These are phyloP conservation scores for Spinellus fusiger DNA, from an alignment of 192 early-diverging fungal genomes.

Conservation along the genomic window DNA sequence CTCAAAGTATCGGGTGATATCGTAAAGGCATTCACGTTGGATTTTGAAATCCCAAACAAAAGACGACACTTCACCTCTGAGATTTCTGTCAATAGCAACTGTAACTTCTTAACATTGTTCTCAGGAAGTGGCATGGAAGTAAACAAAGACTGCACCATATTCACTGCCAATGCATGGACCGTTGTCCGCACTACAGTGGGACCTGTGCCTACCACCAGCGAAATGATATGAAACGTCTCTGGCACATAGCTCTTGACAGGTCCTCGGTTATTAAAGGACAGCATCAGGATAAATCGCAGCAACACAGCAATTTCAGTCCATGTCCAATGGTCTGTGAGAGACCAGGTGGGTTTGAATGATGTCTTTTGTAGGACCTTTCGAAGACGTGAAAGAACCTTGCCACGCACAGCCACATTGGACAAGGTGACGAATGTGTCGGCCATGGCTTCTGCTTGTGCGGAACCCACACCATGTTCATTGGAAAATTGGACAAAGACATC, in stretches of 20 bases:
- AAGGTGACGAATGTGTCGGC: slow-evolving; percentile 83
- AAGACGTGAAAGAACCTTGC: slow-evolving; percentile 75
- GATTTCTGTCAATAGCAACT: slow-evolving; percentile 63
- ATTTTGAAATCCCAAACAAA: slow-evolving; percentile 72
- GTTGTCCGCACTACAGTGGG: slow-evolving; percentile 77
- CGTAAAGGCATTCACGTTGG: slow-evolving; percentile 62
- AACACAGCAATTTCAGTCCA: slow-evolving; percentile 94
- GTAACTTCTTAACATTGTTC: slow-evolving; percentile 48
- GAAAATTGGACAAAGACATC: slow-evolving; percentile 78
- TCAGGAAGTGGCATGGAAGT: slow-evolving; percentile 56
- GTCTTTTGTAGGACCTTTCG: slow-evolving; percentile 79
- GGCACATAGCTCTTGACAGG: slow-evolving; percentile 73
- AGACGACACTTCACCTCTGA: slow-evolving; percentile 75
- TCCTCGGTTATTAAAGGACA: slow-evolving; percentile 79
- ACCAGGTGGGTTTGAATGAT: slow-evolving; percentile 61
- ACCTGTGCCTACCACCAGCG: slow-evolving; percentile 80
- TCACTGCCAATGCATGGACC: slow-evolving; percentile 92
- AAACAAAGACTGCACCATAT: slow-evolving; percentile 80
- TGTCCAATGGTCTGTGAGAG: slow-evolving; percentile 73
- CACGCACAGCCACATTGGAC: slow-evolving; percentile 71
- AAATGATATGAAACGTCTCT: slow-evolving; percentile 82
- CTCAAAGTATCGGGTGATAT: slow-evolving; percentile 49
- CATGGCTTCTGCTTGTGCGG: slow-evolving; percentile 74
- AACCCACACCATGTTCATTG: slow-evolving; percentile 72
- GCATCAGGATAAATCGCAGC: slow-evolving; percentile 80